Evolutionary conservation across 768 basidiomycete species (phyloP).

Genomic region (Hypholoma sublateritium): DNA sequence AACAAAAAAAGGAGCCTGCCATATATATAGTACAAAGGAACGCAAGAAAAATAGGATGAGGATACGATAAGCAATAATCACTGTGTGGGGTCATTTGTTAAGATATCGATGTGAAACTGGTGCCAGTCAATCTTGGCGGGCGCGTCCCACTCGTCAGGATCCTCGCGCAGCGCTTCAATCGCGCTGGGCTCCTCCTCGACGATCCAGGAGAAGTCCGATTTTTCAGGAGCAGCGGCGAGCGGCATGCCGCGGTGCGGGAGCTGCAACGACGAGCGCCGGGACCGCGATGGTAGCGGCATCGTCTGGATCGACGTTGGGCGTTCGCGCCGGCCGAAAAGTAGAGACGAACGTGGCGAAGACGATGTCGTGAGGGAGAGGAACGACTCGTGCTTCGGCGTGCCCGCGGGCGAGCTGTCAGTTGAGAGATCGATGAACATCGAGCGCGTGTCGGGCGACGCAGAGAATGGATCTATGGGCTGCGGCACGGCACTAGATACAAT

Average conservation of each 20-base stretch:
- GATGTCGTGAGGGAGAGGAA: constrained; percentile 39
- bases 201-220: constrained; percentile 36
- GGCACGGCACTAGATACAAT: constrained; percentile 6
- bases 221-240: constrained; percentile 13
- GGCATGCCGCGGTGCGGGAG: constrained; percentile 9
- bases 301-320: constrained; percentile 26
- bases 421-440: constrained; percentile 43
- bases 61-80: constrained; percentile 1
- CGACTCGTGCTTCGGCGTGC: constrained; percentile 33
- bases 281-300: constrained; percentile 26
- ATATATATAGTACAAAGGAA: neutral
- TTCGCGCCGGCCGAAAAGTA: constrained; percentile 17
- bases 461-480: constrained; percentile 38
- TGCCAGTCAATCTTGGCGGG: constrained; percentile 53
- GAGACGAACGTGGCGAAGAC: constrained; percentile 26
- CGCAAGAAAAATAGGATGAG: neutral
- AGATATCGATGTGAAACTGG: constrained; percentile 52
- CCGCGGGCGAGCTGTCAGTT: constrained; percentile 23
- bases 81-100: constrained; percentile 24
- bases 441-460: constrained; percentile 38
- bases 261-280: constrained; percentile 23
- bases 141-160: constrained; percentile 30
- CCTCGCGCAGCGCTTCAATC: constrained; percentile 8
- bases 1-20: neutral
- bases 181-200: constrained; percentile 36